These are phyloP conservation scores for Ambrosia hybrid DNA, from an alignment of 140 eudicot genomes.

Conservation along the genomic window DNA sequence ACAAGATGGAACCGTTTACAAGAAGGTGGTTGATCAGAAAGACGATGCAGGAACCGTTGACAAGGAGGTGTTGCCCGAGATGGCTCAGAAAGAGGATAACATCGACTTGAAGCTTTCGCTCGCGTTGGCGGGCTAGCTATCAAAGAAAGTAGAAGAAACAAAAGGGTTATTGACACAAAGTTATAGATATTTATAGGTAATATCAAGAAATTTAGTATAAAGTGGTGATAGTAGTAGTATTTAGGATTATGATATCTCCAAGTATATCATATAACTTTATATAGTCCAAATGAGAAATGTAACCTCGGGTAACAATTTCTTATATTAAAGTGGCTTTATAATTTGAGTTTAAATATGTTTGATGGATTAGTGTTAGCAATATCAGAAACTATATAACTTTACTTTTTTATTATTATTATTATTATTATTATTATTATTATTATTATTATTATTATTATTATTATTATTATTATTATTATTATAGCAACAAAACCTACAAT, in stretches of 20 bases:
- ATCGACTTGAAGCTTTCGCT: slow-evolving; percentile 37
- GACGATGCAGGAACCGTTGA: too few species aligned
- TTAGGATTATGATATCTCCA: too few species aligned
- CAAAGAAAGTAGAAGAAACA: slow-evolving; percentile 5
- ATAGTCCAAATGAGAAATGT: background rate
- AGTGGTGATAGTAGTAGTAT: too few species aligned
- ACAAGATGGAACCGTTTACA: slow-evolving; percentile 59
- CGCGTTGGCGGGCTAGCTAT: background rate
- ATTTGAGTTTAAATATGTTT: background rate
- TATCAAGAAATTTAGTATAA: background rate
- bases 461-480: too few species aligned
- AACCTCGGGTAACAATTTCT: background rate
- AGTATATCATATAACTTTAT: background rate
- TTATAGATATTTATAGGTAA: background rate
- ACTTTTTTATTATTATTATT: too few species aligned
- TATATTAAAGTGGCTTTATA: background rate
- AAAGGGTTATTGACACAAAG: background rate
- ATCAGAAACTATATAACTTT: too few species aligned
- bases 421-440: too few species aligned
- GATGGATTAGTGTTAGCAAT: too few species aligned
- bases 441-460: too few species aligned
- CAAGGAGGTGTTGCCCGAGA: background rate
- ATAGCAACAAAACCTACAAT: too few species aligned
- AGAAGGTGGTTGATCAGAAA: slow-evolving; percentile 45
- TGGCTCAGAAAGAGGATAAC: slow-evolving; percentile 4